Base-by-base conservation (phyloP, 495 filamentous ascomycete genomes). In the Chaetomium cochliodes region DNA sequence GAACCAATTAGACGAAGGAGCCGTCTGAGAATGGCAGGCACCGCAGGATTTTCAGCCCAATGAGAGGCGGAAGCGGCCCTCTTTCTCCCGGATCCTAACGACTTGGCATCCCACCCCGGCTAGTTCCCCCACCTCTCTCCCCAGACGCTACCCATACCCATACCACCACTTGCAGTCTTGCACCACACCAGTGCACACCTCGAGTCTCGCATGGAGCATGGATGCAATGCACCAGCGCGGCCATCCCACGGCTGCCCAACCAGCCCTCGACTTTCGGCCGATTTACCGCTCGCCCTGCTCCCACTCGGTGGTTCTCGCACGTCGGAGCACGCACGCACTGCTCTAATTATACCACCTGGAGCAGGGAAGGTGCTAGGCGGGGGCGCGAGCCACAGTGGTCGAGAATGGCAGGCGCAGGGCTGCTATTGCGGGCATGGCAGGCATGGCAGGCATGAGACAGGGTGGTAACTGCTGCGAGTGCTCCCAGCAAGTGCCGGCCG, bases 241-340 rank as follows among this genome's bases (percentile, higher is more conserved):
- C 61, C 62, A 67, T 63, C 64, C 65, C 68, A 23, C 64, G 23
- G 60, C 66, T 72, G 71, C 67, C 77, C 77, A 79, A 78, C 77
- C 77, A 79, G 73, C 74, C 76, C 37, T 74, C 72, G 69, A 55
- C 67, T 68, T 76, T 75, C 66, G 62, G 69, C 70, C 66, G 54
- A 51, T 67, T 74, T 76, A 69, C 72, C 74, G 75, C 77, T 73
- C 55, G 70, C 66, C 58, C 60, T 39, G 55, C 54, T 26, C 30
- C 28, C 46, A 20, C 26, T 65, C 66, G 63, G 61, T 59, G 60
- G 51, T 60, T 66, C 61, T 67, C 51, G 28, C 58, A 41, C 28
- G 58, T 41, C 46, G 69, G 52, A 56, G 47, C 70, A 67, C 68
- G 67, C 69, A 51, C 56, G 66, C 50, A 73, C 64, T 73, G 72